Conservation (phyloP, 2,329 filamentous ascomycete genomes). For the Tolypocladium inflatum region DNA sequence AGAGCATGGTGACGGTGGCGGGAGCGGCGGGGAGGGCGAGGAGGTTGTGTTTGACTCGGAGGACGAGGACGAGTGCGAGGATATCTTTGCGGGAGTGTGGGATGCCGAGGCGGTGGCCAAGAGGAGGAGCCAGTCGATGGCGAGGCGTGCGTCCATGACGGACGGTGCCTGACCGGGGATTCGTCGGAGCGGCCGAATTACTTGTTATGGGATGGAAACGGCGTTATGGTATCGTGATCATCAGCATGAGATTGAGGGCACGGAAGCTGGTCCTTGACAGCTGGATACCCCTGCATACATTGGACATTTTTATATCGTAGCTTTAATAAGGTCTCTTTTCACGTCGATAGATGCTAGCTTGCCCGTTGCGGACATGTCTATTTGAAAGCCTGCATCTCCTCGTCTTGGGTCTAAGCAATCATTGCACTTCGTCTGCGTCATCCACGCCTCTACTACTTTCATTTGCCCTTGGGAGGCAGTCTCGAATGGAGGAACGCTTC, state of each 20-base stretch:
- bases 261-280: not conserved
- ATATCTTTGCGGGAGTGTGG: constrained; percentile 55
- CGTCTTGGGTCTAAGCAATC: not conserved
- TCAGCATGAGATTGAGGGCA: not conserved
- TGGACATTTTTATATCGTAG: not conserved
- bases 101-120: constrained; percentile 41
- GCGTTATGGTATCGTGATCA: not conserved
- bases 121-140: constrained; percentile 30
- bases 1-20: constrained; percentile 4
- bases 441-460: not conserved
- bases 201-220: not conserved
- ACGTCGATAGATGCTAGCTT: not conserved
- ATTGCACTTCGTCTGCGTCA: not conserved
- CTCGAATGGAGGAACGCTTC: constrained; percentile 46
- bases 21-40: constrained; percentile 6
- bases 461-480: constrained; percentile 27
- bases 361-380: not conserved
- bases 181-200: too few relatives aligned
- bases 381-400: not conserved
- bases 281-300: not conserved
- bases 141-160: constrained; percentile 7
- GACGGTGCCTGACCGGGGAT: not conserved
- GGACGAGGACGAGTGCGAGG: constrained; percentile 58
- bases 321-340: not conserved
- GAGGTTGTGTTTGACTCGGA: constrained; percentile 50